Percentiles rank a stretch among this genome's conserved stretches.
Conservation (phyloP, 2,329 filamentous ascomycete genomes). For the Cercospora zeae-maydis region DNA sequence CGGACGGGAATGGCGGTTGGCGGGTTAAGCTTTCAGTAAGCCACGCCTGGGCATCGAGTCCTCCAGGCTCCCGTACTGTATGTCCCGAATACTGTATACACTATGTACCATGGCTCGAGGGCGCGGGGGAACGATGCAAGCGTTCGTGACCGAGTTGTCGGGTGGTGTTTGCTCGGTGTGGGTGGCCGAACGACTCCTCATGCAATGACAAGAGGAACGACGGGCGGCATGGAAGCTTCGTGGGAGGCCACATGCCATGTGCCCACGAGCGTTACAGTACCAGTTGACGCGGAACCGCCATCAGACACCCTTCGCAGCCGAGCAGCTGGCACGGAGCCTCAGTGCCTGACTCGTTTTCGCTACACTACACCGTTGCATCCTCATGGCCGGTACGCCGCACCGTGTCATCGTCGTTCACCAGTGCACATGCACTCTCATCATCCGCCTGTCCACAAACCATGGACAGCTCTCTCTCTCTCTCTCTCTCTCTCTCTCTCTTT, state of each 20-base stretch:
- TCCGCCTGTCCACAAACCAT: too few species aligned
- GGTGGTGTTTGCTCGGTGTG: too few species aligned
- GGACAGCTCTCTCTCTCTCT: too few species aligned
- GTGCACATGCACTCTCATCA: too few species aligned
- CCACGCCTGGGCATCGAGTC: slow-evolving; percentile 18
- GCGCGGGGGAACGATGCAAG: background rate
- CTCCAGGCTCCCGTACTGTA: background rate
- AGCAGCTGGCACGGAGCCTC: background rate
- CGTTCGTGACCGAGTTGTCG: background rate
- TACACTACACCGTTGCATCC: background rate
- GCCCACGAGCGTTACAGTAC: background rate
- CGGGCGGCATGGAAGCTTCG: background rate
- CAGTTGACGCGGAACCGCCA: background rate
- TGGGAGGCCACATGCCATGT: background rate
- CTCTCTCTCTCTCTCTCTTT: too few species aligned
- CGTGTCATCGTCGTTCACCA: too few species aligned
- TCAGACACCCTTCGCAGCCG: background rate
- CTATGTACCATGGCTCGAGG: too few species aligned
- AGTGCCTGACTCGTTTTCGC: slow-evolving; percentile 10
- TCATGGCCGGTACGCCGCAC: background rate
- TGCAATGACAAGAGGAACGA: too few species aligned
- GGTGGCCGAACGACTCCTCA: too few species aligned
- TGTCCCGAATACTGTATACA: slow-evolving; percentile 2
- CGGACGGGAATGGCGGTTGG: slow-evolving; percentile 19
- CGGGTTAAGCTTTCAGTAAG: slow-evolving; percentile 21